Base-by-base conservation (phyloP, 805 yeast species). In the Cephaloascus albidus region DNA sequence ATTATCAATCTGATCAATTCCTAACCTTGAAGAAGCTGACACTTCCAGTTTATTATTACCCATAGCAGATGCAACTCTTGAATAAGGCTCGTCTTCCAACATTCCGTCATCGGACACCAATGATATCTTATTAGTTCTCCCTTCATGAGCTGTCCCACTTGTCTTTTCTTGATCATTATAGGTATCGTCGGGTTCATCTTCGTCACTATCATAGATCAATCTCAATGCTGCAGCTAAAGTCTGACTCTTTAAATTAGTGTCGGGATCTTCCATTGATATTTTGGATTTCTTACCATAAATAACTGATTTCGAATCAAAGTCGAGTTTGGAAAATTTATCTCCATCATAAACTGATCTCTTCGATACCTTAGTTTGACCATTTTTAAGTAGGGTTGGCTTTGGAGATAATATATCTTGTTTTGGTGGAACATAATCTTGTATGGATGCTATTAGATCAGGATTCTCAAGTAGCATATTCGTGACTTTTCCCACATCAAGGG, bases 141-240 rank as follows among this genome's bases (percentile, higher is more conserved):
- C 51, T n/a, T 43, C 48, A 12, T 40, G 15, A 4, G 49, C 58
- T 2, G 43, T 33, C 1, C 65, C 65, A 8, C 55, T 51, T 0
- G 73, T 65, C 33, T 58, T 49, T 40, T 72, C 78, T 40, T 70
- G 71, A 33, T 77, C 86, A 41, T 71, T 77, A 51, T 80, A 75
- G 0, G 89, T 80, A 47, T 85, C 95, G 52, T 86, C 96, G 3
- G 82, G 78, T 49, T 86, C 95, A 55, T 85, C 95, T 46, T 86
- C 95, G 50, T 85, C 90, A 5, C 77, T 70, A 35, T 81, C 82
- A 47, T 83, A 81, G 44, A 85, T 60, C 44, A 83, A 54, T 34
- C 76, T 61, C 45, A 84, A 57, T 1, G 89, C 88, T 18, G 76
- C 70, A 0, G 70, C 60, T 34, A 83, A 54, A 0, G 85, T 78